These are phyloP conservation scores for Cyberlindnera subsufficiens DNA, from an alignment of 805 yeast genomes.

Conservation along the genomic window DNA sequence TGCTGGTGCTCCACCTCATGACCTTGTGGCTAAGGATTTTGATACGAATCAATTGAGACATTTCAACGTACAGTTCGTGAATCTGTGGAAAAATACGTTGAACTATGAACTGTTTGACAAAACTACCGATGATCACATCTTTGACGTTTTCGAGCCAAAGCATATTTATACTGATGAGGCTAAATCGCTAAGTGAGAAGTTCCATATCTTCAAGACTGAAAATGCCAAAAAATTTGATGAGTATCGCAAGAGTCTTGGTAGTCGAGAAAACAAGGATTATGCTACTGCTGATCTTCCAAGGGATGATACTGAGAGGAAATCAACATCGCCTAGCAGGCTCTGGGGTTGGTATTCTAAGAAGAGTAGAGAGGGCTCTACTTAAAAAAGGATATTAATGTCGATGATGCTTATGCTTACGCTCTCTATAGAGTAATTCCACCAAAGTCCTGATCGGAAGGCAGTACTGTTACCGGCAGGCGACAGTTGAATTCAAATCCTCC, in stretches of 20 bases:
- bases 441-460: constrained; percentile 41
- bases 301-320: constrained; percentile 4
- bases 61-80: constrained; percentile 41
- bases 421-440: constrained; percentile 36
- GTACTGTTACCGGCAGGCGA: constrained; percentile 37
- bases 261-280: neutral
- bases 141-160: constrained; percentile 51
- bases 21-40: constrained; percentile 22
- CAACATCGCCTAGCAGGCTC: constrained; percentile 11
- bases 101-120: constrained; percentile 50
- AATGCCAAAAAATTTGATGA: constrained; percentile 23
- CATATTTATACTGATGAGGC: constrained; percentile 26
- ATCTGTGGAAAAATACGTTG: constrained; percentile 47
- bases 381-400: neutral
- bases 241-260: constrained; percentile 8
- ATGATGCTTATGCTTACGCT: neutral
- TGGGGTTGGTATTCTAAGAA: constrained; percentile 18
- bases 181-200: constrained; percentile 19
- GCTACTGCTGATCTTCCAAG: neutral
- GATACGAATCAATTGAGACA: constrained; percentile 30
- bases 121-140: constrained; percentile 63
- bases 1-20: constrained; percentile 31
- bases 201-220: constrained; percentile 27
- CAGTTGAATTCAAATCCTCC: constrained; percentile 37
- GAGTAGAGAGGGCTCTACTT: neutral